A percentile compares a stretch with the other conserved stretches of the same genome.
Conservation (phyloP, 2,329 filamentous ascomycete genomes). For the Fusarium illudens region DNA sequence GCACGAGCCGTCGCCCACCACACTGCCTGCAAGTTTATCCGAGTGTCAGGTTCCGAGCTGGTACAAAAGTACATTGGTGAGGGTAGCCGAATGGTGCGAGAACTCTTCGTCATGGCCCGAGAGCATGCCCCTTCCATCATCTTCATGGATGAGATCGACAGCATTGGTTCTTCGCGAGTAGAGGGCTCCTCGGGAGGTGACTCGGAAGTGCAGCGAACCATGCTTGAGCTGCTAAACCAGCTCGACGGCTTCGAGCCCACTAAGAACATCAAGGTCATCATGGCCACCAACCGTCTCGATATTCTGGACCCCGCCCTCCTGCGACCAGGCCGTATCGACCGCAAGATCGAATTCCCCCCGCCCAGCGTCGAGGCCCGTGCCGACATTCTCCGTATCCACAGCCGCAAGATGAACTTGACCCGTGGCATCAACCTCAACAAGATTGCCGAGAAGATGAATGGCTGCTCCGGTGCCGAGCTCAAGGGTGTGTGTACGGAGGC, state of each 20-base stretch:
- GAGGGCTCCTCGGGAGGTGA: conserved; percentile 95
- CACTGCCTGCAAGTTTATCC: conserved; percentile 98
- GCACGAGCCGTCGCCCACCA: conserved; percentile 97
- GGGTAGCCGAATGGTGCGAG: conserved; percentile 96
- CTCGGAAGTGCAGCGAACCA: conserved; percentile 97
- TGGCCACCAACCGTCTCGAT: conserved; percentile 98
- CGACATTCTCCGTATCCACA: conserved; percentile 97
- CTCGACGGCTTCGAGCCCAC: conserved; percentile 98
- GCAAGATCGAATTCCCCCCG: conserved; percentile 98
- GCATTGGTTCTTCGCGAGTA: conserved; percentile 95
- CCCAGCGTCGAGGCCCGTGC: conserved; percentile 95
- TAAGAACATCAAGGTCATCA: conserved; percentile 99
- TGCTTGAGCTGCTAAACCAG: conserved; percentile 98
- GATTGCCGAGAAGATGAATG: conserved; percentile 99
- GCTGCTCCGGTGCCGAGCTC: conserved; percentile 94
- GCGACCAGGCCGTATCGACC: conserved; percentile 95
- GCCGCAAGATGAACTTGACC: conserved; percentile 97
- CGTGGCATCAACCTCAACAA: conserved; percentile 97
- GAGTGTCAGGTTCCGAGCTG: conserved; percentile 93
- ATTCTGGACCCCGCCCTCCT: conserved; percentile 95
- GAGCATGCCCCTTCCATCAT: conserved; percentile 99
- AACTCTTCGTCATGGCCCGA: conserved; percentile 98
- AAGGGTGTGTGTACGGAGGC: conserved; percentile 99
- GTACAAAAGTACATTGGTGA: conserved; percentile 99
- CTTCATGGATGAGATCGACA: conserved; percentile 99